Percentiles rank a stretch among this genome's conserved stretches.
phyloP scores from a whole-genome alignment of 495 filamentous ascomycete genomes.

The Parathielavia appendiculata region DNA sequence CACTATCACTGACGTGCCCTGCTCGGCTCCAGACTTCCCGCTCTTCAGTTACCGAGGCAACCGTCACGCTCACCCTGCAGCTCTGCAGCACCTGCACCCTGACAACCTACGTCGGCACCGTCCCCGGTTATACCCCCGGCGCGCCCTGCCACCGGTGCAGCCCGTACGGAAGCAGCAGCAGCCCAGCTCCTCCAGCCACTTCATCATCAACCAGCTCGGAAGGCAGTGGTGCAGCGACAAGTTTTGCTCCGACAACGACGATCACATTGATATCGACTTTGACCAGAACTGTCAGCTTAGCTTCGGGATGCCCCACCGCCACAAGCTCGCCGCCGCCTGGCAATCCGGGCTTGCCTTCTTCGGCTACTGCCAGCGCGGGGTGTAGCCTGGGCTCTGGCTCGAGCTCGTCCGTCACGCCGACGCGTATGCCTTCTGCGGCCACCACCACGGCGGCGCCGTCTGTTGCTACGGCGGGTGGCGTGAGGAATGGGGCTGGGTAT shows the following conservation, averaged over 20 bases:
- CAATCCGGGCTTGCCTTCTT: not conserved
- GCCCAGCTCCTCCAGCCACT: not conserved
- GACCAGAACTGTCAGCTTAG: not conserved
- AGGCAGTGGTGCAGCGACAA: too few species aligned
- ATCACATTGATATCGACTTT: not conserved
- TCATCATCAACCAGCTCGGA: not conserved
- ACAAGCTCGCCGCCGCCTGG: not conserved
- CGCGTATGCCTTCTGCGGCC: slow-evolving; percentile 6
- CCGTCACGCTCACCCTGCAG: slow-evolving; percentile 29
- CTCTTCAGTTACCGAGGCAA: slow-evolving; percentile 18
- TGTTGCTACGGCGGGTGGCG: slow-evolving; percentile 16
- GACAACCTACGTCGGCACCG: slow-evolving; percentile 27
- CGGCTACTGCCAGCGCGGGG: not conserved
- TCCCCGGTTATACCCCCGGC: slow-evolving; percentile 33
- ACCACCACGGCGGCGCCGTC: slow-evolving; percentile 4
- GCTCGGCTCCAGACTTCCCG: slow-evolving; percentile 23
- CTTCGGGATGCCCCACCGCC: not conserved
- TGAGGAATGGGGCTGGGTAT: not conserved
- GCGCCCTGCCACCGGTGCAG: slow-evolving; percentile 29
- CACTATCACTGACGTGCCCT: not conserved
- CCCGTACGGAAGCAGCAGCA: slow-evolving; percentile 3
- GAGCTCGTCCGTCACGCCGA: not conserved
- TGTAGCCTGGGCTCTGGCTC: not conserved
- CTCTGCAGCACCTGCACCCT: slow-evolving; percentile 28
- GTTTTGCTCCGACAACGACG: not conserved